Base-by-base conservation (phyloP, 1,139 yeast genomes). In the Wickerhamomyces sp. region DNA sequence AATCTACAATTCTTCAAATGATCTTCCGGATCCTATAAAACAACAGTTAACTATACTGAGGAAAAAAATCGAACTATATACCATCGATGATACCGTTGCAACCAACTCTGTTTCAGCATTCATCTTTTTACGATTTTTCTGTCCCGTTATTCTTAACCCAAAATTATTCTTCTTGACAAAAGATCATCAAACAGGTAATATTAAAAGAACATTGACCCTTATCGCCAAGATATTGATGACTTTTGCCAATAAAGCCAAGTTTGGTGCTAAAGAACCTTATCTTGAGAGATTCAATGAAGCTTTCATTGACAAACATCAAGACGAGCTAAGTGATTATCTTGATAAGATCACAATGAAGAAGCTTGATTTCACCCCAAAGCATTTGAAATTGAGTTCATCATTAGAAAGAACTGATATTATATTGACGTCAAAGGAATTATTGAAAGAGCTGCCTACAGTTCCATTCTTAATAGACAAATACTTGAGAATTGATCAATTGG, bases 121-220 rank as follows among this genome's bases (percentile, higher is more conserved):
- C 54, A 65, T 92, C 18, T 92, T 92, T 58, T 64, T 92, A 46
- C 67, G 97, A 45, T 89, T 87, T 58, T 79, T 88, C 51, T 90
- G 96, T 55, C 97, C 97, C 0, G 96, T 96, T 0, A 76, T 92
- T 31, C 65, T 92, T 53, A 89, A 88, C 54, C 97, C 97, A 0
- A 88, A 88, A 54, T 62, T 88, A 35, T 89, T 88, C 58, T 80
- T 81, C 46, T 67, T 92, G 37, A 76, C 88, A 1, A 74, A 76
- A 42, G 70, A 74, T 35, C 92, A 85, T 53, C 88, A 88, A 43
- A 71, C 79, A 10, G 87, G 89, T 1, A 68, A 69, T 16, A 71
- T 81, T 1, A 92, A 88, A 52, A 70, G 95, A 42, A 83, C 96
- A 0, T 63, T 90, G 39, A 87, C 96, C 0, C 63, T 89, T 32